Evolutionary conservation across 2,329 filamentous ascomycete genomes (phyloP).

Genomic region (Alternaria solani): DNA sequence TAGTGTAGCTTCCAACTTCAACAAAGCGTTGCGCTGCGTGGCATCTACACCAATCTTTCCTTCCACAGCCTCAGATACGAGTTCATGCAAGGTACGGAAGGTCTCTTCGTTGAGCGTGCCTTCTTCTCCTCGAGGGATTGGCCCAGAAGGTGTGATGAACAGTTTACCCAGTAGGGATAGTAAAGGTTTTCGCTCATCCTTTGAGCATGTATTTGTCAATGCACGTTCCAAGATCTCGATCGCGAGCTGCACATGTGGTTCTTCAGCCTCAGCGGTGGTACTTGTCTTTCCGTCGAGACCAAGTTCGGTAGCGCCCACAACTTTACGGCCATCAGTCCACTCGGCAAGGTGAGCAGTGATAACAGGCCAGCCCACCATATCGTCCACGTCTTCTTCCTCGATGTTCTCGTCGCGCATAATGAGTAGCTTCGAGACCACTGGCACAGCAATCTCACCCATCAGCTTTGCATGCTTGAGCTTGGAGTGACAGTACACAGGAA

Average conservation of each 20-base stretch:
- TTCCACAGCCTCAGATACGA: slow-evolving; percentile 59
- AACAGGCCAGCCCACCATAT: slow-evolving; percentile 77
- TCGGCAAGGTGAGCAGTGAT: slow-evolving; percentile 87
- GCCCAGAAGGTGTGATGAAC: slow-evolving; percentile 70
- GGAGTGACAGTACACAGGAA: slow-evolving; percentile 93
- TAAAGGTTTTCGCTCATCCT: slow-evolving; percentile 81
- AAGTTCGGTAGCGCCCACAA: slow-evolving; percentile 65
- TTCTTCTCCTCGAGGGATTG: slow-evolving; percentile 38
- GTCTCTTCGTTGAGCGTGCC: slow-evolving; percentile 26
- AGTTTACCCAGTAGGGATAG: slow-evolving; percentile 78
- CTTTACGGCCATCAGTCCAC: slow-evolving; percentile 92
- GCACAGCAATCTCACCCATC: slow-evolving; percentile 77
- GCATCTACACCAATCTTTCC: slow-evolving; percentile 61
- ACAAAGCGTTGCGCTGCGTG: slow-evolving; percentile 62
- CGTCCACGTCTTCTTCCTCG: slow-evolving; percentile 73
- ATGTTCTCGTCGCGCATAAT: slow-evolving; percentile 69
- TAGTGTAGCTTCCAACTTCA: slow-evolving; percentile 61
- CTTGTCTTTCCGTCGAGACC: slow-evolving; percentile 61
- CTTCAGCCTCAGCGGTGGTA: slow-evolving; percentile 68
- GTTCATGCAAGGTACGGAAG: slow-evolving; percentile 51
- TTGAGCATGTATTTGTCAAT: slow-evolving; percentile 67
- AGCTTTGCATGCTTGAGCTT: slow-evolving; percentile 81
- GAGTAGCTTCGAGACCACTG: slow-evolving; percentile 75
- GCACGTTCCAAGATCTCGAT: slow-evolving; percentile 79
- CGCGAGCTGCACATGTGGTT: slow-evolving; percentile 82